These are phyloP conservation scores for Candida sphagnicola DNA, from an alignment of 805 yeast genomes.

Conservation along the genomic window DNA sequence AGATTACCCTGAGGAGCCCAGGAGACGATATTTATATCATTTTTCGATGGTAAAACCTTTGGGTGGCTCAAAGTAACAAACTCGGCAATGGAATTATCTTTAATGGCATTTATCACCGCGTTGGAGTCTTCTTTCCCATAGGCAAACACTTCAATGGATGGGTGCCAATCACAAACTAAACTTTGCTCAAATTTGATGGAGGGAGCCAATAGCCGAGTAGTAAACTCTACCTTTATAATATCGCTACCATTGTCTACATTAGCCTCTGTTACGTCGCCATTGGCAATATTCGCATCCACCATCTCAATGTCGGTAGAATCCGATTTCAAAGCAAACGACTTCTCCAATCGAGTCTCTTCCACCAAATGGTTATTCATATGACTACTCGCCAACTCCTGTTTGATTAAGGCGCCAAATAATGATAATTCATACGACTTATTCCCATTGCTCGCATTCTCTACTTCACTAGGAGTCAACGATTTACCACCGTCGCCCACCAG, in stretches of 20 bases:
- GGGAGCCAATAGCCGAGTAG: conserved; percentile 37
- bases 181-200: conserved; percentile 38
- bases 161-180: conserved; percentile 55
- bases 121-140: conserved; percentile 49
- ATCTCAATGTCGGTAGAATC: conserved; percentile 4
- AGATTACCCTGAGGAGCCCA: conserved; percentile 70
- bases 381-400: conserved; percentile 30
- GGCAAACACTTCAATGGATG: conserved; percentile 45
- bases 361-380: conserved; percentile 5
- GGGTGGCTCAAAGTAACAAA: conserved; percentile 30
- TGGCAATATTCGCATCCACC: background rate
- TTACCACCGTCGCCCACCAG: background rate
- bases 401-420: conserved; percentile 51
- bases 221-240: conserved; percentile 7
- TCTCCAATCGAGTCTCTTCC: conserved; percentile 1
- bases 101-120: conserved; percentile 42
- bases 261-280: background rate
- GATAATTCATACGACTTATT: conserved; percentile 28
- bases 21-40: conserved; percentile 31
- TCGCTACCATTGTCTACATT: background rate
- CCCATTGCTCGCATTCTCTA: conserved; percentile 9
- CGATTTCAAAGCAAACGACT: conserved; percentile 7
- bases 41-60: conserved; percentile 10
- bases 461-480: background rate
- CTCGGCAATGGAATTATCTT: conserved; percentile 23